A percentile compares a stretch with the other conserved stretches of the same genome.
Evolutionary conservation across 495 filamentous ascomycete genomes (phyloP).

Genomic region (Xylaria flabelliformis): DNA sequence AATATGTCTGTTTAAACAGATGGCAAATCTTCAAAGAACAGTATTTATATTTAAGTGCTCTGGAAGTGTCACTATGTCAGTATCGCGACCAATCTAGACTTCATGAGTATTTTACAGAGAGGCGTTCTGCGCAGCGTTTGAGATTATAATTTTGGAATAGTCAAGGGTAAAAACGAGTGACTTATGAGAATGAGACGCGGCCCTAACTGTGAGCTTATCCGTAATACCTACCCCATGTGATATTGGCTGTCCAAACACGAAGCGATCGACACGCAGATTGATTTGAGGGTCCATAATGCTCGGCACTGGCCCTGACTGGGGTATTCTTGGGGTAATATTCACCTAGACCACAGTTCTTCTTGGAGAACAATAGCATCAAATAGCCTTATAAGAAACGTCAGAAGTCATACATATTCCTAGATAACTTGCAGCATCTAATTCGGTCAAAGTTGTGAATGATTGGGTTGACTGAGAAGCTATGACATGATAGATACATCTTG

Average conservation of each 20-base stretch:
- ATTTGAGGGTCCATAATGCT: not conserved
- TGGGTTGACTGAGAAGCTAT: not conserved
- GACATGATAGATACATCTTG: not conserved
- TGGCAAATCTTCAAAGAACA: not conserved
- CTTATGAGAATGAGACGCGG: not conserved
- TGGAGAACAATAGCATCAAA: too few relatives aligned
- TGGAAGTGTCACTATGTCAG: not conserved
- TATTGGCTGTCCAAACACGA: not conserved
- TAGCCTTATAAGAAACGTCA: not conserved
- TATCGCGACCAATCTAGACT: not conserved
- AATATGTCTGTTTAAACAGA: not conserved
- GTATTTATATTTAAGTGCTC: not conserved
- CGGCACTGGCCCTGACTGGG: not conserved
- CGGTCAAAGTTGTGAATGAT: not conserved
- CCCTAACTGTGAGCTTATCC: not conserved
- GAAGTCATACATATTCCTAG: not conserved
- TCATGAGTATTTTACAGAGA: not conserved
- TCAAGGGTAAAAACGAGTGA: not conserved
- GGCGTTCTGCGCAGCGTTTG: not conserved
- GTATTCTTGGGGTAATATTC: not conserved
- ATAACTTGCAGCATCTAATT: not conserved
- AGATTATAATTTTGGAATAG: not conserved
- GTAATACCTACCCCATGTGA: not conserved
- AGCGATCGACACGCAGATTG: not conserved
- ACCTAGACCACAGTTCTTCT: not conserved